A percentile compares a stretch with the other conserved stretches of the same genome.
These are phyloP conservation scores for Deinandra increscens DNA, from an alignment of 129 eudicot genomes.

Conservation along the genomic window DNA sequence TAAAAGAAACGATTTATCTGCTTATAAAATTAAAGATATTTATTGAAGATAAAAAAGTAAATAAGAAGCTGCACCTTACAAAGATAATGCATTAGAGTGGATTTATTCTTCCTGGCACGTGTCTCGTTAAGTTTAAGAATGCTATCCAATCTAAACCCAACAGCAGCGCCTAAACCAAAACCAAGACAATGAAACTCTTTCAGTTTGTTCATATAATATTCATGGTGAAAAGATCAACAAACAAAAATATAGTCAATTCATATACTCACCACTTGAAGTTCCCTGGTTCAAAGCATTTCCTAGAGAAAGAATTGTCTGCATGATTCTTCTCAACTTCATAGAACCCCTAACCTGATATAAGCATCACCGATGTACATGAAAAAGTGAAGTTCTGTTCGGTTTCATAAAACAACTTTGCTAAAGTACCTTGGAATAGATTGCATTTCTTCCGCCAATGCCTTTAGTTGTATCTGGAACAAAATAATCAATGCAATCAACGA, in stretches of 20 bases:
- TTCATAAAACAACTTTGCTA: too few species aligned
- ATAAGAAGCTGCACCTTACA: slow-evolving; percentile 16
- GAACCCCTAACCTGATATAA: slow-evolving; percentile 82
- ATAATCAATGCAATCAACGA: slow-evolving; percentile 5
- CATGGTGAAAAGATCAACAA: background rate
- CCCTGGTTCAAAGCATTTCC: slow-evolving; percentile 99
- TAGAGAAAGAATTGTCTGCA: slow-evolving; percentile 93
- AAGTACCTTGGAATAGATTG: too few species aligned
- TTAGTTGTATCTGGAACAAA: too few species aligned
- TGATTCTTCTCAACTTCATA: slow-evolving; percentile 68
- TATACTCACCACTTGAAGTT: slow-evolving; percentile 76
- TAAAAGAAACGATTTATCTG: background rate
- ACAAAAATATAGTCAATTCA: slow-evolving; percentile 1
- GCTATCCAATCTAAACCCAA: slow-evolving; percentile 93
- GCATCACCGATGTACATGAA: slow-evolving; percentile 28
- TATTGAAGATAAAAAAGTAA: background rate
- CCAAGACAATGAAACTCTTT: background rate
- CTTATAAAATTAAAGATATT: background rate
- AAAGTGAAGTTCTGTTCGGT: slow-evolving; percentile 4
- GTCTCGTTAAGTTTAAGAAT: slow-evolving; percentile 87
- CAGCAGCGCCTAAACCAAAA: slow-evolving; percentile 69
- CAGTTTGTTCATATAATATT: background rate
- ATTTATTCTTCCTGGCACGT: slow-evolving; percentile 84
- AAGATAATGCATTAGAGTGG: slow-evolving; percentile 93
- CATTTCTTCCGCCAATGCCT: too few species aligned